These are phyloP conservation scores for Apiospora sp. DNA, from an alignment of 2,329 filamentous ascomycete genomes.

Conservation along the genomic window DNA sequence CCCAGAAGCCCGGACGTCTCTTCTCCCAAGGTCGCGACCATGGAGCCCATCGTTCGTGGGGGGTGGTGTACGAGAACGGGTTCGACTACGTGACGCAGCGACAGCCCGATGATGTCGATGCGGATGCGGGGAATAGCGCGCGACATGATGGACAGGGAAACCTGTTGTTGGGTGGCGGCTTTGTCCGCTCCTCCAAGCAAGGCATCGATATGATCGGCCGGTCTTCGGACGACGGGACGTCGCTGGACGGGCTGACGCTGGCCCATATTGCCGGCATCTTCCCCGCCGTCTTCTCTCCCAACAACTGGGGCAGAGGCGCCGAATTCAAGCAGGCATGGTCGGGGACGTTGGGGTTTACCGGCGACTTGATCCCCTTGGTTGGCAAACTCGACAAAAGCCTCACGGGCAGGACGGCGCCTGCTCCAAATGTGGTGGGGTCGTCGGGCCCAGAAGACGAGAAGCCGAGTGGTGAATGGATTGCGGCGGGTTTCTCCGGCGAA, in stretches of 20 bases:
- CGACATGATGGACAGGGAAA: constrained; percentile 43
- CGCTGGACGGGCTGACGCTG: constrained; percentile 47
- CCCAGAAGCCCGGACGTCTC: constrained; percentile 50
- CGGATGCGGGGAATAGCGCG: constrained; percentile 30
- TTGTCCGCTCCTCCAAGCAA: constrained; percentile 50
- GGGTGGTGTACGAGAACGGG: constrained; percentile 53
- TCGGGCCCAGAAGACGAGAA: not conserved
- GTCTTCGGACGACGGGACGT: constrained; percentile 52
- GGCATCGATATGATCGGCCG: constrained; percentile 56
- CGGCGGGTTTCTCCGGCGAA: constrained; percentile 59
- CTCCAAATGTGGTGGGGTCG: not conserved
- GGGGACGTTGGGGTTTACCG: constrained; percentile 56
- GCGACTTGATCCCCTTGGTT: constrained; percentile 59
- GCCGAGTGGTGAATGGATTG: constrained; percentile 54
- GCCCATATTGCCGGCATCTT: constrained; percentile 53
- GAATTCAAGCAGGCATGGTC: constrained; percentile 55
- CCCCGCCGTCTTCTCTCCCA: constrained; percentile 49
- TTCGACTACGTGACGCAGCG: constrained; percentile 63
- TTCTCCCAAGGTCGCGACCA: constrained; percentile 44
- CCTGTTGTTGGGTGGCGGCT: constrained; percentile 63
- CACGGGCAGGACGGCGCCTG: constrained; percentile 36
- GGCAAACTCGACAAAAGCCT: constrained; percentile 49
- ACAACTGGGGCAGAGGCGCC: constrained; percentile 44
- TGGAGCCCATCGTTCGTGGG: constrained; percentile 55
- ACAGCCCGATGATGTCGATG: constrained; percentile 37